Conservation (phyloP, 2,329 filamentous ascomycete genomes). For the Fusarium sacchari region DNA sequence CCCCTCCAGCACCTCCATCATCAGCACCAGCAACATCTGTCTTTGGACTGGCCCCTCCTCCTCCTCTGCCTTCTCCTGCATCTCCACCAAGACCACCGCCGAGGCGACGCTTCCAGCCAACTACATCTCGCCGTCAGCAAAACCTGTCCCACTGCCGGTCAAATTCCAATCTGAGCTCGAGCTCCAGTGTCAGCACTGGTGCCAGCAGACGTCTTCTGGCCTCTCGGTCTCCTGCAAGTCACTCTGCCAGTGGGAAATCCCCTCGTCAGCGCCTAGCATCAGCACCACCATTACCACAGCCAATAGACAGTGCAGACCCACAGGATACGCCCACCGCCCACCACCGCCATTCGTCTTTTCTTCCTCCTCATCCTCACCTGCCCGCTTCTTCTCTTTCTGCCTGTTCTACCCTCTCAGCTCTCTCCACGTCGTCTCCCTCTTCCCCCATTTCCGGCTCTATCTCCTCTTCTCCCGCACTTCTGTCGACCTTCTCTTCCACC, state of each 20-base stretch:
- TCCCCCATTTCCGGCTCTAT: conserved; percentile 30
- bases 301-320: conserved; percentile 35
- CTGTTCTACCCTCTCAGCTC: conserved; percentile 32
- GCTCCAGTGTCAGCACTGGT: conserved; percentile 22
- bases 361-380: conserved; percentile 45
- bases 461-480: conserved; percentile 35
- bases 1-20: conserved; percentile 21
- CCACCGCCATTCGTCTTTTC: conserved; percentile 45
- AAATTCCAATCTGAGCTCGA: conserved; percentile 29
- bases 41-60: conserved; percentile 29
- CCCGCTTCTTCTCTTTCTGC: conserved; percentile 39
- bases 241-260: conserved; percentile 35
- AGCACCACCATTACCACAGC: conserved; percentile 13
- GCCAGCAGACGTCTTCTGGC: conserved; percentile 33
- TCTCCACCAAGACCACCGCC: conserved; percentile 34
- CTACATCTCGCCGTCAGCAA: conserved; percentile 38
- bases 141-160: conserved; percentile 42
- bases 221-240: conserved; percentile 36
- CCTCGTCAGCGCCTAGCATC: conserved; percentile 42
- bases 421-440: conserved; percentile 37
- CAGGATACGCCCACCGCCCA: conserved; percentile 35
- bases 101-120: conserved; percentile 41
- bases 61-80: conserved; percentile 31
- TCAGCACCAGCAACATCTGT: conserved; percentile 32
- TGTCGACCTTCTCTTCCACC: conserved; percentile 23